Base-by-base conservation (phyloP, 2,329 filamentous ascomycete genomes). In the Aschersonia sp. region DNA sequence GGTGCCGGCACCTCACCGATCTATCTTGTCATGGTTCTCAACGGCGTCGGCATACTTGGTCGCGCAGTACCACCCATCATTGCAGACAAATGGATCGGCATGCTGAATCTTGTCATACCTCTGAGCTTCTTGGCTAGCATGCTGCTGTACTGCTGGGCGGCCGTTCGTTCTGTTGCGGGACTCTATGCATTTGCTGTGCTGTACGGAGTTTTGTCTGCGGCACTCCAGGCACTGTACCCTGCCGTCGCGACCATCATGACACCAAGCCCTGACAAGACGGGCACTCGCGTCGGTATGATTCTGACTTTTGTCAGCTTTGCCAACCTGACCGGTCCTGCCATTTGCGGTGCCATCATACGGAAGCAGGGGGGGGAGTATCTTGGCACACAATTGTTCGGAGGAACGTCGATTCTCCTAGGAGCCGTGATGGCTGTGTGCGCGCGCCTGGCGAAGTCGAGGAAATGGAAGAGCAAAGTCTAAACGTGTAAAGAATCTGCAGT, bases 21-120 rank as follows among this genome's bases (percentile, higher is more conserved):
- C 50, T 69, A 69, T 30, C 62, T 82, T 2, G 65, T 82, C 1
- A 64, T 83, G 44, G 69, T 80, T 20, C 67, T 73, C 10, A 80
- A 81, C 51, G 75, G 68, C 6, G 62, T 78, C 12, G 77, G 77
- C 1, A 66, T 81, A 3, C 57, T 74, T 0, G 68, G 71, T n/a
- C 75, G 78, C 0, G 59, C 77, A 1, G 52, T 78, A 1, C 70
- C 73, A 0, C 72, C 71, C 9, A 70, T 69, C 51, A 54, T 81
- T 5, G 76, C 76, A 0, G 76, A 81, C 56, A 63, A 52, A 50
- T 54, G 61, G 47, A 60, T 74, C 3, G 78, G 79, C 0, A 68
- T 74, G 0, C 63, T 80, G 45, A 81, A 81, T 54, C 67, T 70
- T 1, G 66, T 77, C 31, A n/a, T 73, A 0, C 69, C 71, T 45